A percentile compares a stretch with the other conserved stretches of the same genome.
These are phyloP conservation scores for Aspergillus oerlinghausenensis DNA, from an alignment of 2,329 filamentous ascomycete species.

Conservation along the genomic window DNA sequence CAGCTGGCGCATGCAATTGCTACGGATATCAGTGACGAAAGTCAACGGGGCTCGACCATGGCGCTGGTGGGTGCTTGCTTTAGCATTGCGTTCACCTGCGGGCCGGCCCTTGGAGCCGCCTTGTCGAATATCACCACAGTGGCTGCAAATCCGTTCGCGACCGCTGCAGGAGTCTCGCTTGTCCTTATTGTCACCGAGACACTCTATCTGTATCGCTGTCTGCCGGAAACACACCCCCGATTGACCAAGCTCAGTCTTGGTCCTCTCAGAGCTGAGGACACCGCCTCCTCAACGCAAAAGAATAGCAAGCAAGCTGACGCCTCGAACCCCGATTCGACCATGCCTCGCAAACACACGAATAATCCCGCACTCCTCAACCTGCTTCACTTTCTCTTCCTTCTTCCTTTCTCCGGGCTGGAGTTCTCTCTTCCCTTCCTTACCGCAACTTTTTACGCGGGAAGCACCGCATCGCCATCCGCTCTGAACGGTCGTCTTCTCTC, in stretches of 20 bases:
- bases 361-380: slow-evolving; percentile 76
- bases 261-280: slow-evolving; percentile 16
- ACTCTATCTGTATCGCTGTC: slow-evolving; percentile 72
- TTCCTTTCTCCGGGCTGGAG: slow-evolving; percentile 98
- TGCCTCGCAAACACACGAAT: slow-evolving; percentile 61
- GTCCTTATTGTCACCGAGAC: slow-evolving; percentile 83
- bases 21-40: slow-evolving; percentile 87
- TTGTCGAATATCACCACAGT: slow-evolving; percentile 73
- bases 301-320: background rate
- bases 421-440: slow-evolving; percentile 98
- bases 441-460: slow-evolving; percentile 82
- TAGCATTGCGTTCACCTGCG: slow-evolving; percentile 94
- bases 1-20: slow-evolving; percentile 95
- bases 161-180: slow-evolving; percentile 82
- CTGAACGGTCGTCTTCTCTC: slow-evolving; percentile 83
- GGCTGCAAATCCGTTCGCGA: slow-evolving; percentile 86
- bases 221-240: slow-evolving; percentile 75
- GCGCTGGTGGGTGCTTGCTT: slow-evolving; percentile 95
- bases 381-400: slow-evolving; percentile 83
- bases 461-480: slow-evolving; percentile 50
- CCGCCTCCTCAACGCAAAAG: background rate
- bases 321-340: slow-evolving; percentile 4
- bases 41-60: slow-evolving; percentile 84
- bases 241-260: slow-evolving; percentile 46
- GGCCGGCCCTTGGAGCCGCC: slow-evolving; percentile 84